Percentiles rank a stretch among this genome's conserved stretches.
Evolutionary conservation across 352 stramenopile species (phyloP).

Genomic region (Phytophthora kernoviae): DNA sequence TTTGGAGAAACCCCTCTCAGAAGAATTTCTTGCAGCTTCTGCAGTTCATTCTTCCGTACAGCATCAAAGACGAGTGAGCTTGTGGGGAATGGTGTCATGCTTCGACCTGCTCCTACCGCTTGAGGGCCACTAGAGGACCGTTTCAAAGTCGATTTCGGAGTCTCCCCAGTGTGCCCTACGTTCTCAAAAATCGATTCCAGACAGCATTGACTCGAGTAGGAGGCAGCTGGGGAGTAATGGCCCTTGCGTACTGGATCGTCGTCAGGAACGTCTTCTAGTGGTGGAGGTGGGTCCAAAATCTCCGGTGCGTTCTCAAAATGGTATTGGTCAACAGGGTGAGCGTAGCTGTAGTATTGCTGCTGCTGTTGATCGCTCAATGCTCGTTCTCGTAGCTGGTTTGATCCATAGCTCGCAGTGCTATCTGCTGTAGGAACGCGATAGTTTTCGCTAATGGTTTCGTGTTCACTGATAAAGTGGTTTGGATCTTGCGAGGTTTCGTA

Average conservation of each 20-base stretch:
- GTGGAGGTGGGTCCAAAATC: slow-evolving; percentile 11
- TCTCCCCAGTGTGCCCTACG: slow-evolving; percentile 38
- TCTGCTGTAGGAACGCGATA: slow-evolving; percentile 25
- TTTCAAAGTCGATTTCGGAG: neutral
- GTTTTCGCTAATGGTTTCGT: slow-evolving; percentile 16
- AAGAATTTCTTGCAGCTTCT: slow-evolving; percentile 52
- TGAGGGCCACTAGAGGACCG: slow-evolving; percentile 1
- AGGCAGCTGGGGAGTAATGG: slow-evolving; percentile 22
- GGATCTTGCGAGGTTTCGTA: slow-evolving; percentile 19
- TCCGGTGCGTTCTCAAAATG: slow-evolving; percentile 16
- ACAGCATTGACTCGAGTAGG: slow-evolving; percentile 61
- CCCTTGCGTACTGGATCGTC: slow-evolving; percentile 7
- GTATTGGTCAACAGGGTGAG: slow-evolving; percentile 19
- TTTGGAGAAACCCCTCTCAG: slow-evolving; percentile 60
- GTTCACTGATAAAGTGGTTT: slow-evolving; percentile 11
- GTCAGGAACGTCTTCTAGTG: slow-evolving; percentile 20
- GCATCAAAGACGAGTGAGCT: slow-evolving; percentile 50
- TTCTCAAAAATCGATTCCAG: slow-evolving; percentile 87
- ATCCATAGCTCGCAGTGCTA: slow-evolving; percentile 12
- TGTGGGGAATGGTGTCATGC: neutral
- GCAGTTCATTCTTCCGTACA: slow-evolving; percentile 49
- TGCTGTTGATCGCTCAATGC: slow-evolving; percentile 25
- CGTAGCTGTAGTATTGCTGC: slow-evolving; percentile 15
- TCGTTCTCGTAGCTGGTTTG: slow-evolving; percentile 25
- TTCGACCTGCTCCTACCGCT: neutral